Conservation (phyloP, 2,329 filamentous ascomycete genomes). For the Pseudogymnoascus sp. region DNA sequence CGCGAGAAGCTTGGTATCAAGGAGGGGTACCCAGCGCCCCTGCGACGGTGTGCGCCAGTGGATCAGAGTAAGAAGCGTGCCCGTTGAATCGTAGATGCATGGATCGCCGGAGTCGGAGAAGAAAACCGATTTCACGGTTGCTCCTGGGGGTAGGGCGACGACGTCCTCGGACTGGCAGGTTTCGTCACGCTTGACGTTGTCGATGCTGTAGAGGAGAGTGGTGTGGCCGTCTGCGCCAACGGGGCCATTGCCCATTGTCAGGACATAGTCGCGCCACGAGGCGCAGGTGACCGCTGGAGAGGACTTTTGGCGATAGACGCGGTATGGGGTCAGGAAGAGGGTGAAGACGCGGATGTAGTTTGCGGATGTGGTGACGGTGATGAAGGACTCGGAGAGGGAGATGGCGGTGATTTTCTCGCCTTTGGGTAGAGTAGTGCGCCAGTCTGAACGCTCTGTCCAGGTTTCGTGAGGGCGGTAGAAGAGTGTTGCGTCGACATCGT, state of each 20-base stretch:
- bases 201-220: constrained; percentile 79
- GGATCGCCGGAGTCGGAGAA: constrained; percentile 93
- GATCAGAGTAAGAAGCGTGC: constrained; percentile 76
- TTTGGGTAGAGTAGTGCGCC: constrained; percentile 77
- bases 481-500: constrained; percentile 63
- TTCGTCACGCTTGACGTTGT: constrained; percentile 89
- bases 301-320: constrained; percentile 86
- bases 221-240: constrained; percentile 70
- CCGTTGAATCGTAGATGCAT: constrained; percentile 90
- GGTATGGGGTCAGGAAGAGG: constrained; percentile 80
- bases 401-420: constrained; percentile 85
- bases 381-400: constrained; percentile 82
- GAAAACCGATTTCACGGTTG: constrained; percentile 72
- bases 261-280: constrained; percentile 91
- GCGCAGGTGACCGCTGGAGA: constrained; percentile 85
- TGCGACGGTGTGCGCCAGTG: constrained; percentile 85
- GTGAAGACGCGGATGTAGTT: constrained; percentile 92
- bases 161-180: constrained; percentile 92
- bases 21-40: constrained; percentile 82
- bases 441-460: constrained; percentile 86
- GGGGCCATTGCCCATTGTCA: constrained; percentile 89
- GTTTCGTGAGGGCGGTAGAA: constrained; percentile 97
- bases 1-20: constrained; percentile 78
- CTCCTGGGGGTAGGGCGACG: constrained; percentile 70
- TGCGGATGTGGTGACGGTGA: constrained; percentile 77